A percentile compares a stretch with the other conserved stretches of the same genome.
phyloP scores from a whole-genome alignment of 805 yeast genomes.

The Ogataea angusta region DNA sequence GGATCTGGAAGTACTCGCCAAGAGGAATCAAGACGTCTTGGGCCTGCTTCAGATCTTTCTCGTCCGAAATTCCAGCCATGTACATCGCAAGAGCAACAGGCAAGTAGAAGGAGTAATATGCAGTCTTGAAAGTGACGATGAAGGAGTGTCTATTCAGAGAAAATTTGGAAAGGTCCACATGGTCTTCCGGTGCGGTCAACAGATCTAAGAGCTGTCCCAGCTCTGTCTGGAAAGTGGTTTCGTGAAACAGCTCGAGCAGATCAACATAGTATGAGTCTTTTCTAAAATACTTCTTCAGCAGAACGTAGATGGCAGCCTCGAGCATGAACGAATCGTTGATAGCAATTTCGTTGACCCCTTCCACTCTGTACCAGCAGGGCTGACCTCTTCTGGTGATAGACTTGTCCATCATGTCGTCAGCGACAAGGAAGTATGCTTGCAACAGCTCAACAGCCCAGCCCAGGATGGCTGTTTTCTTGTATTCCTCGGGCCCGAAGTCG shows the following conservation, averaged over 20 bases:
- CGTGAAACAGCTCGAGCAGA: slow-evolving; percentile 90
- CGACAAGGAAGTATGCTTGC: slow-evolving; percentile 95
- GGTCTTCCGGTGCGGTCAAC: slow-evolving; percentile 96
- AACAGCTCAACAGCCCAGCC: slow-evolving; percentile 96
- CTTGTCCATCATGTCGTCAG: slow-evolving; percentile 98
- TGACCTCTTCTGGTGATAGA: slow-evolving; percentile 97
- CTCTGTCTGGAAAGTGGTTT: slow-evolving; percentile 96
- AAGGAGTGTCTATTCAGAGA: slow-evolving; percentile 87
- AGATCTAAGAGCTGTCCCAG: slow-evolving; percentile 94
- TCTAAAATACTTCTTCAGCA: slow-evolving; percentile 86
- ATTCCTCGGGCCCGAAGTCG: slow-evolving; percentile 67
- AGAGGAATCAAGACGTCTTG: slow-evolving; percentile 84
- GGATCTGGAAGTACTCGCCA: slow-evolving; percentile 98
- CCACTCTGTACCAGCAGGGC: slow-evolving; percentile 91
- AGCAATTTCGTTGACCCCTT: slow-evolving; percentile 86
- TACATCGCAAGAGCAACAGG: slow-evolving; percentile 97
- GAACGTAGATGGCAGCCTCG: slow-evolving; percentile 87
- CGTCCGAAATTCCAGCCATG: slow-evolving; percentile 75
- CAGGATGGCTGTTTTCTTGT: slow-evolving; percentile 77
- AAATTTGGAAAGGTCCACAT: slow-evolving; percentile 83
- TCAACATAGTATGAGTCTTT: slow-evolving; percentile 81
- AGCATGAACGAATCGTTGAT: slow-evolving; percentile 96
- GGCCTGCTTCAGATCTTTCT: slow-evolving; percentile 81
- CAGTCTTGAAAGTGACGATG: slow-evolving; percentile 95
- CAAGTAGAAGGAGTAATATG: slow-evolving; percentile 93